phyloP scores from a whole-genome alignment of 805 yeast species.

The Sporopachydermia lactativora region DNA sequence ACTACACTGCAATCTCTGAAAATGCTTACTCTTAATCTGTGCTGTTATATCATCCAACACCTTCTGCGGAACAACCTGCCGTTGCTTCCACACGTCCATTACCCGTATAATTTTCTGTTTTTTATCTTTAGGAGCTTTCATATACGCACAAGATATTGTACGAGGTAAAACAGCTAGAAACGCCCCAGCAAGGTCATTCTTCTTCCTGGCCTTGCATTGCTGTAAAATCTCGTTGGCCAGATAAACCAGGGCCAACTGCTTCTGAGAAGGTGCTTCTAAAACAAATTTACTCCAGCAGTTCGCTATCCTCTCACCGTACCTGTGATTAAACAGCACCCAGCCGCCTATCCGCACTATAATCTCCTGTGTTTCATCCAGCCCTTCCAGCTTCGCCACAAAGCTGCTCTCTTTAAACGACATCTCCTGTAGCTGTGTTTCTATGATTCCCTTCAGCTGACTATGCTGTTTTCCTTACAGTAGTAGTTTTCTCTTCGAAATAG shows the following conservation, averaged over 20 bases:
- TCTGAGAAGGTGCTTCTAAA: slow-evolving; percentile 19
- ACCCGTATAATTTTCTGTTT: slow-evolving; percentile 42
- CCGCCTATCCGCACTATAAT: slow-evolving; percentile 63
- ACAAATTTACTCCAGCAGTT: slow-evolving; percentile 34
- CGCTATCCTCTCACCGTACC: slow-evolving; percentile 40
- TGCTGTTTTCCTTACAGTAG: no score
- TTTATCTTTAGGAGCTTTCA: slow-evolving; percentile 25
- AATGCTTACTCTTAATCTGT: slow-evolving; percentile 8
- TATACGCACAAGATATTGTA: slow-evolving; percentile 22
- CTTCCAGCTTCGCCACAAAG: slow-evolving; percentile 31
- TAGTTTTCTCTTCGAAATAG: no score
- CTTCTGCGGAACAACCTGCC: slow-evolving; percentile 32
- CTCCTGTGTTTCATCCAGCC: slow-evolving; percentile 48
- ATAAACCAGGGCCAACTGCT: slow-evolving; percentile 47
- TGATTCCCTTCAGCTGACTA: no score
- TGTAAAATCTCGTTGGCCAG: slow-evolving; percentile 75
- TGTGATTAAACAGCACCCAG: slow-evolving; percentile 57
- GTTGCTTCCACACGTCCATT: slow-evolving; percentile 49
- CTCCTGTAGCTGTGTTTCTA: no score
- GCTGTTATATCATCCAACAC: slow-evolving; percentile 19
- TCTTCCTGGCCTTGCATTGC: slow-evolving; percentile 51
- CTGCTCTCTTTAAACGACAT: slow-evolving; percentile 38
- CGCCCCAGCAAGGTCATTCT: slow-evolving; percentile 40
- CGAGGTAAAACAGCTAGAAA: slow-evolving; percentile 32
- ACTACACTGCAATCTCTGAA: no score